A percentile compares a stretch with the other conserved stretches of the same genome.
Evolutionary conservation across 2,329 filamentous ascomycete species (phyloP).

Genomic region (Nannizziopsis arthrosporioides): DNA sequence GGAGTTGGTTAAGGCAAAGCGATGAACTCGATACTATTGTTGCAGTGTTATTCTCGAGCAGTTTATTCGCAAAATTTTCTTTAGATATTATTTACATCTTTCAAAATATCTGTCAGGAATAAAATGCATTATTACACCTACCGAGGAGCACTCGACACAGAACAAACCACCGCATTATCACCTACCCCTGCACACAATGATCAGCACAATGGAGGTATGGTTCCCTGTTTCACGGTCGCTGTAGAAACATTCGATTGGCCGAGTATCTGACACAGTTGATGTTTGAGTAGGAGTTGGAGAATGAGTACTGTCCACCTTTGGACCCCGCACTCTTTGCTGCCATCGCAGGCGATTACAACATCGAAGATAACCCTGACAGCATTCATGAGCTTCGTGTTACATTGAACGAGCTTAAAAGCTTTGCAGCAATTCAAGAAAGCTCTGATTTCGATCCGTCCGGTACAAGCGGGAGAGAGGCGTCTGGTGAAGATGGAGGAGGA

Average conservation of each 20-base stretch:
- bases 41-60: not conserved
- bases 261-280: not conserved
- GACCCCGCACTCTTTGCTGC: constrained; percentile 68
- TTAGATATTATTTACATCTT: no score
- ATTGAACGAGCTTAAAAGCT: constrained; percentile 54
- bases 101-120: not conserved
- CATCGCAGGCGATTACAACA: constrained; percentile 62
- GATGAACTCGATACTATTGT: no score
- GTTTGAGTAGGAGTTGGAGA: constrained; percentile 38
- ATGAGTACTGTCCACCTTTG: constrained; percentile 60
- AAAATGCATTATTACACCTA: constrained; percentile 8
- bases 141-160: constrained; percentile 5
- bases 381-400: constrained; percentile 45
- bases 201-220: constrained; percentile 3
- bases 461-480: constrained; percentile 39
- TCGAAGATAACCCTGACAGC: constrained; percentile 40
- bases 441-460: constrained; percentile 66
- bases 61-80: not conserved
- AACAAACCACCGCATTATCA: not conserved
- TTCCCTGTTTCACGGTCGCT: not conserved
- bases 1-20: no score
- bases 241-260: not conserved
- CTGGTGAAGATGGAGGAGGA: constrained; percentile 19
- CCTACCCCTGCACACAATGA: not conserved
- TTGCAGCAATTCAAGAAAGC: constrained; percentile 58